A percentile compares a stretch with the other conserved stretches of the same genome.
phyloP scores from a whole-genome alignment of 805 yeast genomes.

The Saccharomycopsis oosterbeekiorum region DNA sequence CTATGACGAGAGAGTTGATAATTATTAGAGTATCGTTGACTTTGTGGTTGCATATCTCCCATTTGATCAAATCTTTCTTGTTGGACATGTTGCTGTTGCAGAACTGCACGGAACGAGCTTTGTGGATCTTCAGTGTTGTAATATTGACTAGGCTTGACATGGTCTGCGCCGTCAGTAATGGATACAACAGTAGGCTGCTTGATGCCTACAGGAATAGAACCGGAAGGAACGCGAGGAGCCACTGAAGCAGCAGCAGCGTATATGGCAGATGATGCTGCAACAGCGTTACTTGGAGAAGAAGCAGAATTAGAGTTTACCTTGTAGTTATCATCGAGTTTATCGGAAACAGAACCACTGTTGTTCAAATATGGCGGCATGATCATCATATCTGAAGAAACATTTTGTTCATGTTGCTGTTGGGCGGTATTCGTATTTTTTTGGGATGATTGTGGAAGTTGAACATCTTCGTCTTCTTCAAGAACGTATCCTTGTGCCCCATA shows the following conservation, averaged over 20 bases:
- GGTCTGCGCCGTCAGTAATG: conserved; percentile 7
- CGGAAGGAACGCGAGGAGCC: neutral
- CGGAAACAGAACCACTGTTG: conserved; percentile 10
- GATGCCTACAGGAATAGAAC: neutral
- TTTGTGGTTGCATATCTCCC: neutral
- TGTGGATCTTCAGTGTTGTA: neutral
- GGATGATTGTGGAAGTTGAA: neutral
- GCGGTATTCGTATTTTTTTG: neutral
- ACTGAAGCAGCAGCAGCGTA: conserved; percentile 10
- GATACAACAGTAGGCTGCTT: conserved; percentile 6
- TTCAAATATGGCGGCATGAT: conserved; percentile 19
- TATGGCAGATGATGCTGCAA: conserved; percentile 14
- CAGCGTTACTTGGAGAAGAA: neutral
- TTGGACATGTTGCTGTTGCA: neutral
- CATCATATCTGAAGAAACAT: conserved; percentile 2
- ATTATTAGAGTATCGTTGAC: neutral
- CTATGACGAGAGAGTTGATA: conserved; percentile 3
- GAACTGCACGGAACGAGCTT: neutral
- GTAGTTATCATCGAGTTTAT: neutral
- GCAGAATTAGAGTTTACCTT: neutral
- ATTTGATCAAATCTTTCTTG: neutral
- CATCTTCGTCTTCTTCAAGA: neutral
- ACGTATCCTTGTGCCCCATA: neutral
- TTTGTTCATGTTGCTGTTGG: conserved; percentile 1
- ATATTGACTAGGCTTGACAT: conserved; percentile 1